Evolutionary conservation across 805 yeast genomes (phyloP).

Genomic region (Yarrowia sp.): DNA sequence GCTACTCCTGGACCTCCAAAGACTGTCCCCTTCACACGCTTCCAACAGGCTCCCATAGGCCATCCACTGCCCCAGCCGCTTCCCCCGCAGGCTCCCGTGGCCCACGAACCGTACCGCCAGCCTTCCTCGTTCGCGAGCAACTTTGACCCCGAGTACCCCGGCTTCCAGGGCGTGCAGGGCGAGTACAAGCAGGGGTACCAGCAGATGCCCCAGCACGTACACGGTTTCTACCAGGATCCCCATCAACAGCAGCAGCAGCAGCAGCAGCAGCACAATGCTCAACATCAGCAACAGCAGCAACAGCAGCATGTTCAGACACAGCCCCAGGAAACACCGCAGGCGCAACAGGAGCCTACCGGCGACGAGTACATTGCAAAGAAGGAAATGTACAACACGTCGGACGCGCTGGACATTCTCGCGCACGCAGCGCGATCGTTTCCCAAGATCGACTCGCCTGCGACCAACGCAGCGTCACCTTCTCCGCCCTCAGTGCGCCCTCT

Average conservation of each 20-base stretch:
- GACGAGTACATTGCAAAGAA: constrained; percentile 30
- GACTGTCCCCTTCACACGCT: neutral
- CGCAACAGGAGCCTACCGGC: constrained; percentile 28
- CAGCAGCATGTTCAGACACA: neutral
- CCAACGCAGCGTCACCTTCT: neutral
- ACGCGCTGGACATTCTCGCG: constrained; percentile 42
- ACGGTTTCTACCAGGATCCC: neutral
- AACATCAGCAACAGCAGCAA: neutral
- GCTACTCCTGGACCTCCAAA: neutral
- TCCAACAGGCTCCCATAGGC: constrained; percentile 1
- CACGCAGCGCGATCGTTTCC: constrained; percentile 41
- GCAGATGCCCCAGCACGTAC: neutral
- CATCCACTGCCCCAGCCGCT: neutral
- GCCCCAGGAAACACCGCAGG: neutral
- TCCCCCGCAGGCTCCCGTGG: neutral
- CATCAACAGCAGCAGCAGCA: neutral
- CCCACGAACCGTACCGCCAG: constrained; percentile 7
- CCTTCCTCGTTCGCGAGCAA: neutral
- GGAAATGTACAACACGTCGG: constrained; percentile 41
- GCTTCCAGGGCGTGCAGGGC: neutral
- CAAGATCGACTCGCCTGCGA: constrained; percentile 35
- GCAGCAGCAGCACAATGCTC: neutral
- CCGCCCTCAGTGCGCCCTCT: constrained; percentile 5
- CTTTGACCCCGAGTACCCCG: constrained; percentile 5
- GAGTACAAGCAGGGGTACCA: neutral